Evolutionary conservation across 805 yeast genomes (phyloP).

Genomic region (Pichia cephalocereana): DNA sequence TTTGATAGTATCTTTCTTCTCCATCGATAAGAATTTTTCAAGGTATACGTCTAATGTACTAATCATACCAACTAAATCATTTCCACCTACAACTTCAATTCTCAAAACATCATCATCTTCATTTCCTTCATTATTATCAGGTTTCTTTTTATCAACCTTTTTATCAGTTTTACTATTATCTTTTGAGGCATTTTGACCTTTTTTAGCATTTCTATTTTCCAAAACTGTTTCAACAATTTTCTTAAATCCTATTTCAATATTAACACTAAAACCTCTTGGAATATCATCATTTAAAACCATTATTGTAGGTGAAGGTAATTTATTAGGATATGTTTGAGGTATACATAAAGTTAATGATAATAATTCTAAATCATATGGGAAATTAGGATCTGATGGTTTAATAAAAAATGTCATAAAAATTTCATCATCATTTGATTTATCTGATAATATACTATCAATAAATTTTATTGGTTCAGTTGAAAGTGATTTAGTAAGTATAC

Average conservation of each 20-base stretch:
- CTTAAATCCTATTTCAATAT: slow-evolving; percentile 58
- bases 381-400: slow-evolving; percentile 62
- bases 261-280: slow-evolving; percentile 58
- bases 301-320: slow-evolving; percentile 37
- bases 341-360: slow-evolving; percentile 44
- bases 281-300: slow-evolving; percentile 56
- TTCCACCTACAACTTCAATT: slow-evolving; percentile 34
- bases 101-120: slow-evolving; percentile 8
- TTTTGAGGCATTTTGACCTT: slow-evolving; percentile 2
- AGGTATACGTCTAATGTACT: slow-evolving; percentile 47
- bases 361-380: slow-evolving; percentile 53
- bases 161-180: not conserved
- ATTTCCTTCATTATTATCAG: slow-evolving; percentile 9
- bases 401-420: slow-evolving; percentile 37
- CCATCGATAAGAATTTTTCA: slow-evolving; percentile 49
- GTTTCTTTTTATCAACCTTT: slow-evolving; percentile 9
- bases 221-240: slow-evolving; percentile 35
- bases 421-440: slow-evolving; percentile 11
- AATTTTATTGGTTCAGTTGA: slow-evolving; percentile 14
- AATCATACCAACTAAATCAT: slow-evolving; percentile 46
- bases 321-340: slow-evolving; percentile 46
- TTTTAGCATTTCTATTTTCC: slow-evolving; percentile 18
- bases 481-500: slow-evolving; percentile 16
- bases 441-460: slow-evolving; percentile 10
- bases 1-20: slow-evolving; percentile 52